phyloP scores from a whole-genome alignment of 163 green algal genomes.

The Trebouxia gelatinosa region DNA sequence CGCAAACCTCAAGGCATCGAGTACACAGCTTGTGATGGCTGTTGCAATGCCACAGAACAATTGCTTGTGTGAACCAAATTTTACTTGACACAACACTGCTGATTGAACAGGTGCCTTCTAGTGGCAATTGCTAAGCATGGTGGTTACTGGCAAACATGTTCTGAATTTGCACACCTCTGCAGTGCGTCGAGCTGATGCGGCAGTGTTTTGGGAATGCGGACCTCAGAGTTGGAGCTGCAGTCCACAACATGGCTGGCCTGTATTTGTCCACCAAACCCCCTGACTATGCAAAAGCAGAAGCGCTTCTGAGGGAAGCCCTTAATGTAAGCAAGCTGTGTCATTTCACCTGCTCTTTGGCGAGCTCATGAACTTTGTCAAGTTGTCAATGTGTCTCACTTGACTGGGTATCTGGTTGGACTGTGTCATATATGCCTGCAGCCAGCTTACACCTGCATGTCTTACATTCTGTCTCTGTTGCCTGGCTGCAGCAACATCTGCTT shows the following conservation, averaged over 20 bases:
- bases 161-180: conserved; percentile 6
- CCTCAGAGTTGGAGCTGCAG: conserved; percentile 1
- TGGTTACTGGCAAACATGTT: no score
- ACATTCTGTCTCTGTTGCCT: no score
- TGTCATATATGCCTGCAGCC: no score
- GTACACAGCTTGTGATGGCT: neutral
- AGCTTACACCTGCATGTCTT: no score
- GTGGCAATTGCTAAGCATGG: neutral
- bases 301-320: neutral
- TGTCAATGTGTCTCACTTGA: neutral
- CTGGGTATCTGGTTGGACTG: neutral
- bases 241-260: conserved; percentile 18
- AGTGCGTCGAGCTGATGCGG: conserved; percentile 15
- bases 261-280: neutral
- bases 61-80: neutral
- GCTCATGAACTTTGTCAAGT: no score
- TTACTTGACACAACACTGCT: neutral
- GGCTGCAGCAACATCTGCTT: no score
- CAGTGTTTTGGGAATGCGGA: neutral
- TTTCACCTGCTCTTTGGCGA: no score
- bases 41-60: neutral
- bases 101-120: neutral
- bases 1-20: no score
- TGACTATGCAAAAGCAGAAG: neutral
- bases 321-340: neutral